Evolutionary conservation across 106 monocot genomes (phyloP).

Genomic region (Dendrobium nobile): DNA sequence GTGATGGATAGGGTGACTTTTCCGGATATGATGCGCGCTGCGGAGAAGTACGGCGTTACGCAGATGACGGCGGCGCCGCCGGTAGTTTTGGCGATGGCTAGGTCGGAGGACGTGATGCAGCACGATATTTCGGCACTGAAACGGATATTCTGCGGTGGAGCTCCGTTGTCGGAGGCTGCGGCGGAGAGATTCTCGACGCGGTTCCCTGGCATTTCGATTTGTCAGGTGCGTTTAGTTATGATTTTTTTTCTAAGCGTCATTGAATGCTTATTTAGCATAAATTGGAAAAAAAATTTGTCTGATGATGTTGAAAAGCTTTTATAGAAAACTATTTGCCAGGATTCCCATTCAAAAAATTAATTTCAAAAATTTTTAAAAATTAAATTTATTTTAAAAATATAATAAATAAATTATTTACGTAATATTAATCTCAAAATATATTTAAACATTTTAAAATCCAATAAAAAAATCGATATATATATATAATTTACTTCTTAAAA

Average conservation of each 20-base stretch:
- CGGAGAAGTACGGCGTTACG: conserved; percentile 39
- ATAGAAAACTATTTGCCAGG: no score
- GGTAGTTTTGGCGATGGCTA: conserved; percentile 56
- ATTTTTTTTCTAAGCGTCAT: neutral
- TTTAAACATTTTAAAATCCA: no score
- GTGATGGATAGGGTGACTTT: conserved; percentile 25
- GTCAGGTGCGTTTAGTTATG: conserved; percentile 23
- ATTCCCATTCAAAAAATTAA: no score
- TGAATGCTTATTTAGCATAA: no score
- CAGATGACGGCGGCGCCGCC: conserved; percentile 50
- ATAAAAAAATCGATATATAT: no score
- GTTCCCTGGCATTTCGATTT: conserved; percentile 43
- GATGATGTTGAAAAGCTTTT: no score
- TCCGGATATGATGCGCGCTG: conserved; percentile 22
- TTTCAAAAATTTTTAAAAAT: no score
- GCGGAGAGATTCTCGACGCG: conserved; percentile 29
- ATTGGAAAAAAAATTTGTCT: no score
- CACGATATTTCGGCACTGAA: conserved; percentile 31
- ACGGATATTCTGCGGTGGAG: conserved; percentile 50
- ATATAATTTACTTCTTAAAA: no score
- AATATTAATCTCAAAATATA: no score
- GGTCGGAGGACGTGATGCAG: conserved; percentile 15
- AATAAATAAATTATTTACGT: no score
- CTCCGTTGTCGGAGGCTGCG: conserved; percentile 34
- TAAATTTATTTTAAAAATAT: no score